Percentiles rank a stretch among this genome's conserved stretches.
Evolutionary conservation across 257 asterid species (phyloP).

Genomic region (Jacaranda mimosifolia): DNA sequence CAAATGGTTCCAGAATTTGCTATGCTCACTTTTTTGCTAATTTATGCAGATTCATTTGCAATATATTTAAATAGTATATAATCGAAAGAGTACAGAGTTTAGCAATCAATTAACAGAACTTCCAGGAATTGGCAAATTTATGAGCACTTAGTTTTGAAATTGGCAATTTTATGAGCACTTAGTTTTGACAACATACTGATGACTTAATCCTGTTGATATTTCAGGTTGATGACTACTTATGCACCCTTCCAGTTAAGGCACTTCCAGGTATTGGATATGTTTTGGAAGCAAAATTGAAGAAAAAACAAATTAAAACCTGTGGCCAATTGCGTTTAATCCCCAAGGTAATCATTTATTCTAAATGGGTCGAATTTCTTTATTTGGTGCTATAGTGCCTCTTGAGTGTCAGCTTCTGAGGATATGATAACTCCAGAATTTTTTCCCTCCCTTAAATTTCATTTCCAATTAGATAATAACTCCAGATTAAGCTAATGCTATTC

Average conservation of each 20-base stretch:
- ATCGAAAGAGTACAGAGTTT: constrained; percentile 20
- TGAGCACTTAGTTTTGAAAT: constrained; percentile 2
- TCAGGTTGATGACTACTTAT: constrained; percentile 80
- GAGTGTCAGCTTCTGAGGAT: too few species aligned
- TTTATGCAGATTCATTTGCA: background rate
- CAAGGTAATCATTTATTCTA: constrained; percentile 57
- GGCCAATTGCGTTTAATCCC: constrained; percentile 72
- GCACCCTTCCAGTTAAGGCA: constrained; percentile 85
- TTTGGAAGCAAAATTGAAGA: constrained; percentile 80
- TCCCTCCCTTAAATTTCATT: background rate
- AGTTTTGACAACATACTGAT: background rate
- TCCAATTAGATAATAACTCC: background rate
- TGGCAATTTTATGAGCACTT: background rate
- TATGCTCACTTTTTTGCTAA: background rate
- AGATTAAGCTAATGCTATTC: too few species aligned
- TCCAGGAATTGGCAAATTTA: constrained; percentile 9
- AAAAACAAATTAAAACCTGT: constrained; percentile 70
- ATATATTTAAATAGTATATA: constrained; percentile 12
- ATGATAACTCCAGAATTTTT: too few species aligned
- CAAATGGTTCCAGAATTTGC: constrained; percentile 1
- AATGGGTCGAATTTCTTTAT: constrained; percentile 11
- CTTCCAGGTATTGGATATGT: constrained; percentile 96
- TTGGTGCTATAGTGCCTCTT: background rate
- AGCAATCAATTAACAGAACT: constrained; percentile 23
- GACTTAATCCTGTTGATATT: constrained; percentile 31